Conservation (phyloP, 805 yeast species). For the Pichia kluyveri region DNA sequence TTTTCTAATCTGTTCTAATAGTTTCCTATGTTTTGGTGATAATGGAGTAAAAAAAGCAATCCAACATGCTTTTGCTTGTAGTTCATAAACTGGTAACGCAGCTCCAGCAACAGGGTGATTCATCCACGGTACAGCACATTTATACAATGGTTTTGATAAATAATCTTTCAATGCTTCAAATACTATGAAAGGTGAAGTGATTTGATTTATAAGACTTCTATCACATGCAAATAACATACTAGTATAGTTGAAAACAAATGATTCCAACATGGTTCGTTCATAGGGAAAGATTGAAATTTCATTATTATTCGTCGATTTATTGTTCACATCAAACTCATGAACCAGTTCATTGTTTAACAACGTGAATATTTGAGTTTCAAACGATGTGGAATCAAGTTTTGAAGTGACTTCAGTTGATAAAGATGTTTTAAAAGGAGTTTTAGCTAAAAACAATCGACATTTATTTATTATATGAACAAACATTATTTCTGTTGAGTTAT, state of each 20-base stretch:
- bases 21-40: not conserved
- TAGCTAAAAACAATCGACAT: not conserved
- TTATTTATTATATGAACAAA: not conserved
- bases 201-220: constrained; percentile 15
- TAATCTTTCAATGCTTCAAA: constrained; percentile 24
- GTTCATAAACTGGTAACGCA: constrained; percentile 28
- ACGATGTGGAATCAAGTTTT: not conserved
- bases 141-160: constrained; percentile 28
- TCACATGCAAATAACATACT: constrained; percentile 28
- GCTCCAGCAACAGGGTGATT: constrained; percentile 35
- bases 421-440: not conserved
- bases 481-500: not conserved
- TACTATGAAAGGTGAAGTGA: constrained; percentile 35
- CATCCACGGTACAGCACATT: constrained; percentile 28
- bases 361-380: not conserved
- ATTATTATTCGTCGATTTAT: too few relatives aligned
- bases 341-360: too few relatives aligned
- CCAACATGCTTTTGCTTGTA: constrained; percentile 30
- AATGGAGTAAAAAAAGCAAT: constrained; percentile 19
- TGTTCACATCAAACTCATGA: not conserved
- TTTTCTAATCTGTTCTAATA: constrained; percentile 3
- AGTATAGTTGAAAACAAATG: constrained; percentile 36
- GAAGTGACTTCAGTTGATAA: not conserved
- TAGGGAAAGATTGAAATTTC: constrained; percentile 4
- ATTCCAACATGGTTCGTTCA: constrained; percentile 34